Evolutionary conservation across 805 yeast species (phyloP), one percentile per base, ranked within the genome.

Genomic region (Lachancea thermotolerans): DNA sequence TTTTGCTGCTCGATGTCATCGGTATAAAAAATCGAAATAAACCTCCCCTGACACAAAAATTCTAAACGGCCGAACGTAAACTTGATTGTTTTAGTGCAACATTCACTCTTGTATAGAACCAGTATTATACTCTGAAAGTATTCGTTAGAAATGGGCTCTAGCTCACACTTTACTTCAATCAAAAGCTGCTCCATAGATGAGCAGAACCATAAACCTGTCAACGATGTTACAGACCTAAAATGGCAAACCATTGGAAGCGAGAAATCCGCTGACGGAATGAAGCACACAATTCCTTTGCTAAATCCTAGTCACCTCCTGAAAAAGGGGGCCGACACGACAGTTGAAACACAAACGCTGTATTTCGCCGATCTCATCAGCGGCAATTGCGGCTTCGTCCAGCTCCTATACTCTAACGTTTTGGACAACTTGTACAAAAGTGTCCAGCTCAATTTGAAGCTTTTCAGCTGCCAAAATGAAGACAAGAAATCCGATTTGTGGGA

Each of bases 341-440:
- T 76, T 11, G 81, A 77, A 51, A 76, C 81, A 21, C 79, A 75
- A 51, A 74, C 79, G 5, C 67, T 76, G 46, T 77, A 77, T 58
- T 76, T 74, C 56, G 71, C 77, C 12, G 75, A 73, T 58, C 63
- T 70, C 49, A 52, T 54, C 10, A 52, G 67, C 14, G 73, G 72
- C 0, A 57, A 63, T 40, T 59, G 68, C 30, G 79, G 81, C 0
- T 74, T 76, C 53, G 72, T 78, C 12, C 81, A 77, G 58, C 59
- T 77, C 27, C 68, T 76, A 45, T 75, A 74, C 57, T 74, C 79
- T 35, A 72, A 69, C 51, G 65, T 76, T 16, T 65, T 76, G 71
- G 62, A 59, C 14, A 79, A 79, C 3, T 66, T 76, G 21, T 74
- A 74, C 55, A 73, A 73, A 42, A 75, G 79, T 11, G 77, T 78